phyloP scores from a whole-genome alignment of 495 filamentous ascomycete species.

The Rhizodiscina lignyota region DNA sequence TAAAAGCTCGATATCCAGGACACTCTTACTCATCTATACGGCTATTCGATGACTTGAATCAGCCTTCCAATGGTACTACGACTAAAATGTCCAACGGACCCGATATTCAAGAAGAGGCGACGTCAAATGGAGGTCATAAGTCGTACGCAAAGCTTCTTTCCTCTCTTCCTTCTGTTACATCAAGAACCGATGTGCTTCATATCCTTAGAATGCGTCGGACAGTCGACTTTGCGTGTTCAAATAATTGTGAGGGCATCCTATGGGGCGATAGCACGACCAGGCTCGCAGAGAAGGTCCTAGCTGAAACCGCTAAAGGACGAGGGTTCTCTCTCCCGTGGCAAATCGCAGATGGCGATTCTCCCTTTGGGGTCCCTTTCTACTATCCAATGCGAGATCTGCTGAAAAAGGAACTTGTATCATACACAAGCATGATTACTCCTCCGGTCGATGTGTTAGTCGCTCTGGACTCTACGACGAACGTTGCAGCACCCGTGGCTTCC shows the following conservation, averaged over 20 bases:
- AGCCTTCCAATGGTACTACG: background rate
- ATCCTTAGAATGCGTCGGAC: slow-evolving; percentile 56
- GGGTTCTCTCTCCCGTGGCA: slow-evolving; percentile 70
- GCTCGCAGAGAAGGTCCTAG: slow-evolving; percentile 70
- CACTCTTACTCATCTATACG: slow-evolving; percentile 37
- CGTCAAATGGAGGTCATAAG: too few relatives aligned
- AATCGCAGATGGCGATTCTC: slow-evolving; percentile 53
- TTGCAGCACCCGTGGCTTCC: slow-evolving; percentile 8
- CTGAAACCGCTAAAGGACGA: slow-evolving; percentile 79
- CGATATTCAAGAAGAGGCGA: slow-evolving; percentile 14
- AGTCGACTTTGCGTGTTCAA: slow-evolving; percentile 38
- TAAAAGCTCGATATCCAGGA: slow-evolving; percentile 36
- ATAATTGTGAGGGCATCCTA: slow-evolving; percentile 50
- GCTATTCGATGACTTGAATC: slow-evolving; percentile 28
- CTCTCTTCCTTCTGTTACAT: slow-evolving; percentile 51
- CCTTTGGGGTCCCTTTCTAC: slow-evolving; percentile 39
- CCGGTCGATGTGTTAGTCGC: slow-evolving; percentile 34
- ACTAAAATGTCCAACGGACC: slow-evolving; percentile 5
- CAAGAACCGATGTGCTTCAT: slow-evolving; percentile 52
- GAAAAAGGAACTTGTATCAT: slow-evolving; percentile 56
- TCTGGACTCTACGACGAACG: background rate
- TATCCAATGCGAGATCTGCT: slow-evolving; percentile 73
- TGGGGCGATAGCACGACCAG: slow-evolving; percentile 79
- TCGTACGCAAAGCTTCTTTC: too few relatives aligned
- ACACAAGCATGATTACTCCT: slow-evolving; percentile 32